These are phyloP conservation scores for Paxillus ammoniavirescens DNA, from an alignment of 768 basidiomycete species.

Conservation along the genomic window DNA sequence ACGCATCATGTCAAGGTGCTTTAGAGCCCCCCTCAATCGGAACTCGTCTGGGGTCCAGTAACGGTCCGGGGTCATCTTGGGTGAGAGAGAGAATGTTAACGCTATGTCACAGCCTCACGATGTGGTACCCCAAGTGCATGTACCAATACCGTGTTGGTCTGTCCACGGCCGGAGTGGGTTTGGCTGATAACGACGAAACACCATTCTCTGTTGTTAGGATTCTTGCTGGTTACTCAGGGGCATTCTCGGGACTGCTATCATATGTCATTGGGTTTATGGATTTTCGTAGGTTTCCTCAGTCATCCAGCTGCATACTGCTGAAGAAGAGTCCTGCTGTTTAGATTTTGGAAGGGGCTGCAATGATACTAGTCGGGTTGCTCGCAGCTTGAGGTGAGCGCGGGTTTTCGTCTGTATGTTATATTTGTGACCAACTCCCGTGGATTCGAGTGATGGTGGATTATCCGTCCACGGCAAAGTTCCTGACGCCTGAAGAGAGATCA, in stretches of 20 bases:
- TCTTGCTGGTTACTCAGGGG: slow-evolving; percentile 25
- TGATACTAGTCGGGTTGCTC: slow-evolving; percentile 51
- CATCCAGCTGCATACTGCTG: not conserved
- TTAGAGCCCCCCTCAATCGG: too few relatives aligned
- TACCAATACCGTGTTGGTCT: slow-evolving; percentile 59
- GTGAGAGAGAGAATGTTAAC: not conserved
- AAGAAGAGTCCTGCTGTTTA: not conserved
- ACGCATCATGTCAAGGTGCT: too few relatives aligned
- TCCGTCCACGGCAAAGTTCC: slow-evolving; percentile 54
- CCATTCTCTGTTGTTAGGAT: not conserved
- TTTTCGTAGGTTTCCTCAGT: slow-evolving; percentile 35
- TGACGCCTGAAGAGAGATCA: slow-evolving; percentile 59
- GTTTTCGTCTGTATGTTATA: not conserved
- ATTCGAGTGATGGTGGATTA: slow-evolving; percentile 55
- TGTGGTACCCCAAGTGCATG: slow-evolving; percentile 68
- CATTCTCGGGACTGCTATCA: slow-evolving; percentile 59
- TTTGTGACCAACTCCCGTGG: not conserved
- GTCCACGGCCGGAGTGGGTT: slow-evolving; percentile 64
- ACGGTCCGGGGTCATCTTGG: too few relatives aligned
- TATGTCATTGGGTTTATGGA: slow-evolving; percentile 61
- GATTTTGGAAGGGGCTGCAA: slow-evolving; percentile 51
- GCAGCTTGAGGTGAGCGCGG: slow-evolving; percentile 43
- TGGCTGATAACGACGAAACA: slow-evolving; percentile 40
- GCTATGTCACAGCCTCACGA: slow-evolving; percentile 42
- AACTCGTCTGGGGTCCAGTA: too few relatives aligned